phyloP scores from a whole-genome alignment of 805 yeast species.

The Tetrapisispora phaffii region DNA sequence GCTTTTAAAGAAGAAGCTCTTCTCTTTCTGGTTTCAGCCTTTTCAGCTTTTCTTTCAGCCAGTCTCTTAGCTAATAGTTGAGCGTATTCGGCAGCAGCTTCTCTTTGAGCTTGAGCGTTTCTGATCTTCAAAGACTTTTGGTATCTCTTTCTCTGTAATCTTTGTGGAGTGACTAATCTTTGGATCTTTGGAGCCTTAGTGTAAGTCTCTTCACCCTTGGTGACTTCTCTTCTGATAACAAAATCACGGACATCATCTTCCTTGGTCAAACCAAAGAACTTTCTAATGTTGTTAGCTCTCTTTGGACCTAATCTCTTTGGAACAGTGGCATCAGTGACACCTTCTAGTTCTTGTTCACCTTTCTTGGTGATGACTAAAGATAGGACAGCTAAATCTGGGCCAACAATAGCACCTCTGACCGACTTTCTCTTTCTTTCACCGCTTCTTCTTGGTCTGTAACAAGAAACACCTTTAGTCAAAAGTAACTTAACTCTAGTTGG shows the following conservation, averaged over 20 bases:
- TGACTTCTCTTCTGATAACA: conserved; percentile 96
- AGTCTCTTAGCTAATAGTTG: conserved; percentile 96
- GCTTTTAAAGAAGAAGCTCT: conserved; percentile 98
- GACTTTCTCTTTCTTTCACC: conserved; percentile 99
- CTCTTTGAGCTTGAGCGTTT: conserved; percentile 98
- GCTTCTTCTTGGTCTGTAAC: conserved; percentile 98
- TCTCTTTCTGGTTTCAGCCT: conserved; percentile 98
- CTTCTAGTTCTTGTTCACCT: conserved; percentile 93
- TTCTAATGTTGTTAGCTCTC: conserved; percentile 99
- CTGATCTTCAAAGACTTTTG: conserved; percentile 85
- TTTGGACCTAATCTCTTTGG: conserved; percentile 99
- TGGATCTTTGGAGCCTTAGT: conserved; percentile 99
- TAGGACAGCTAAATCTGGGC: conserved; percentile 91
- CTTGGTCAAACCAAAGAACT: conserved; percentile 80
- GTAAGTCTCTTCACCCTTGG: conserved; percentile 96
- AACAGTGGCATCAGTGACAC: conserved; percentile 86
- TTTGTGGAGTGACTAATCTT: conserved; percentile 98
- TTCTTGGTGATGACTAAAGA: conserved; percentile 91
- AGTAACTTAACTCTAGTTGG: conserved; percentile 98
- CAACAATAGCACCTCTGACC: conserved; percentile 98
- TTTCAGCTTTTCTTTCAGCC: conserved; percentile 96
- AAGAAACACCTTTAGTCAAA: conserved; percentile 87
- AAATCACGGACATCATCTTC: conserved; percentile 53
- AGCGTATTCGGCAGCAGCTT: conserved; percentile 99
- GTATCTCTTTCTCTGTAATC: conserved; percentile 98